phyloP scores from a whole-genome alignment of 2,329 filamentous ascomycete species.

The Chrysosporium queenslandicum region DNA sequence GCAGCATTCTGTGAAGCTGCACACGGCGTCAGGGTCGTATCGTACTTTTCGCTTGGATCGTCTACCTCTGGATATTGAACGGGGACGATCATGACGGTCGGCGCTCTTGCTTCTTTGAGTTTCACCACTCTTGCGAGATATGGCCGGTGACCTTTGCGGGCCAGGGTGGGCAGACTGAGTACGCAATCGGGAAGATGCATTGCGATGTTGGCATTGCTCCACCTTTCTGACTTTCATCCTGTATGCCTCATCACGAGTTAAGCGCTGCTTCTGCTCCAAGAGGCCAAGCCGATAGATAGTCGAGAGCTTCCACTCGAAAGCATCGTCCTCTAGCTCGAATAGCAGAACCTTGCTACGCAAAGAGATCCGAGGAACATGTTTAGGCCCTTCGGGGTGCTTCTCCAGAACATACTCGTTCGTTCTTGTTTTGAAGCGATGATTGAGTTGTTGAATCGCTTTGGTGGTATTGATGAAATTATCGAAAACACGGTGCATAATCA shows the following conservation, averaged over 20 bases:
- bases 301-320: constrained; percentile 94
- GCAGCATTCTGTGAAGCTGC: constrained; percentile 59
- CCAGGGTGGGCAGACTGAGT: constrained; percentile 43
- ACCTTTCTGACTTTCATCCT: constrained; percentile 77
- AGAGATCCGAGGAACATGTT: constrained; percentile 75
- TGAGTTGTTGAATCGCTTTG: constrained; percentile 83
- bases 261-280: constrained; percentile 77
- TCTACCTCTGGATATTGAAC: constrained; percentile 23
- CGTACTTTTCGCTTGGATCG: constrained; percentile 35
- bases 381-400: constrained; percentile 76
- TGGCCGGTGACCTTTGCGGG: constrained; percentile 31
- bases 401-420: constrained; percentile 80
- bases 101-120: constrained; percentile 47
- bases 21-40: constrained; percentile 73
- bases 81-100: constrained; percentile 37
- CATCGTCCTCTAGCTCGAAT: constrained; percentile 89
- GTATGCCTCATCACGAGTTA: constrained; percentile 85
- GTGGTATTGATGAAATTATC: constrained; percentile 83
- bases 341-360: constrained; percentile 70
- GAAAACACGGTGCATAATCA: constrained; percentile 80
- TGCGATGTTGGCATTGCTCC: constrained; percentile 51
- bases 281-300: constrained; percentile 86
- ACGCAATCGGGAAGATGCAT: constrained; percentile 43
- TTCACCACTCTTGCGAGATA: constrained; percentile 29
- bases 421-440: constrained; percentile 80